These are phyloP conservation scores for Aspergillus steynii DNA, from an alignment of 495 filamentous ascomycete species.

Conservation along the genomic window DNA sequence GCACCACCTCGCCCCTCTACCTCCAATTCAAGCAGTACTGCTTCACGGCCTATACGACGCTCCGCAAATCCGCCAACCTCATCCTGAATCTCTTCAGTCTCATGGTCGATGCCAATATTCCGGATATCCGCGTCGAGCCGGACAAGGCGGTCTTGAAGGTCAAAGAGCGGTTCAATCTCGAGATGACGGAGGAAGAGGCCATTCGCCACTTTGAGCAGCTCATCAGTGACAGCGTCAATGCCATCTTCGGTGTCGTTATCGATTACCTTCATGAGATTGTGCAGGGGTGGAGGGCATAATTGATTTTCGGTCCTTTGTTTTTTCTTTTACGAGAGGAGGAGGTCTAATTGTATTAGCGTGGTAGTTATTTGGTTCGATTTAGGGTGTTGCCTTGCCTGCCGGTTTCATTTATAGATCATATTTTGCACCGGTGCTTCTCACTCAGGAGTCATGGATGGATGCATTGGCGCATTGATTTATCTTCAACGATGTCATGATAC, in stretches of 20 bases:
- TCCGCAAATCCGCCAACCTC: constrained; percentile 84
- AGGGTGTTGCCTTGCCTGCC: not conserved
- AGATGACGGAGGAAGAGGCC: constrained; percentile 92
- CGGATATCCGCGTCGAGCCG: constrained; percentile 88
- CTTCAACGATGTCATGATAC: not conserved
- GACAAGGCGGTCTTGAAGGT: constrained; percentile 94
- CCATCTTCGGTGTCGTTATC: constrained; percentile 88
- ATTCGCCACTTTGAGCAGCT: constrained; percentile 81
- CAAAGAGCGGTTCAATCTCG: constrained; percentile 87
- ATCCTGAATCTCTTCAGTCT: constrained; percentile 96
- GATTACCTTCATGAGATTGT: constrained; percentile 92
- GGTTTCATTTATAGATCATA: not conserved
- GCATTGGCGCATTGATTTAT: constrained; percentile 3
- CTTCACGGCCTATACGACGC: constrained; percentile 89
- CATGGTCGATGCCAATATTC: constrained; percentile 97
- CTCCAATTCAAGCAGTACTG: constrained; percentile 89
- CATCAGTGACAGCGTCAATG: constrained; percentile 86
- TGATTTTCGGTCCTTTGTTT: constrained; percentile 11
- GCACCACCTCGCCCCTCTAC: constrained; percentile 74
- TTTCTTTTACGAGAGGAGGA: not conserved
- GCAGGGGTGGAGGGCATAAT: constrained; percentile 78
- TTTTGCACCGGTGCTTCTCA: not conserved
- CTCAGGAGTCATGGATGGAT: constrained; percentile 5
- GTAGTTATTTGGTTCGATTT: not conserved
- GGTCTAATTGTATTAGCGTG: not conserved